A percentile compares a stretch with the other conserved stretches of the same genome.
These are phyloP conservation scores for Dictyophora rubrovolvata DNA, from an alignment of 768 basidiomycete species.

Conservation along the genomic window DNA sequence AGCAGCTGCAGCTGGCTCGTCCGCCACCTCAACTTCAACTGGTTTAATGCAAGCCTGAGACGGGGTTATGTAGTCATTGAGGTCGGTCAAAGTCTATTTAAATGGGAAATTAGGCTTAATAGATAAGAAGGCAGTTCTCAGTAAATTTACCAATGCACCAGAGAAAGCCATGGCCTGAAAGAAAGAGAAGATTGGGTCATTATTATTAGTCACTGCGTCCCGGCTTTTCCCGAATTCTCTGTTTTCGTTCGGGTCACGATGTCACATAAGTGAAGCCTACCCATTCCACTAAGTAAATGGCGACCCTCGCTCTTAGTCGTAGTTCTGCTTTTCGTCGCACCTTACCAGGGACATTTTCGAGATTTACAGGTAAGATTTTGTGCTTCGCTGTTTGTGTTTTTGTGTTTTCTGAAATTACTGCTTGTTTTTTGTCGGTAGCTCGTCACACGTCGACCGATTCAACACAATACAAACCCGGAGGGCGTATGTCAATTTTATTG, in stretches of 20 bases:
- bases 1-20: background rate
- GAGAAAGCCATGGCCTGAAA: constrained; percentile 65
- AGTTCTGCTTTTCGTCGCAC: background rate
- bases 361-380: background rate
- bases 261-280: background rate
- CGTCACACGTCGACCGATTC: background rate
- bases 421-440: background rate
- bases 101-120: background rate
- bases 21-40: constrained; percentile 39
- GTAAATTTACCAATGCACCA: constrained; percentile 60
- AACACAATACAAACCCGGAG: background rate
- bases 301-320: background rate
- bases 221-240: too few species aligned
- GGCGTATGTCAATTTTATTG: background rate
- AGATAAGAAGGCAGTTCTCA: background rate
- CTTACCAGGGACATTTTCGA: background rate
- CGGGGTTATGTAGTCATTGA: constrained; percentile 96
- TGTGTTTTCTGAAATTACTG: background rate
- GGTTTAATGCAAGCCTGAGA: constrained; percentile 98
- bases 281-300: background rate
- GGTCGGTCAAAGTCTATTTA: constrained; percentile 73
- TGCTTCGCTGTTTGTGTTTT: background rate
- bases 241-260: too few species aligned
- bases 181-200: background rate
- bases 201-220: too few species aligned